These are phyloP conservation scores for Geoglossum cookeanum DNA, from an alignment of 2,329 filamentous ascomycete species.

Conservation along the genomic window DNA sequence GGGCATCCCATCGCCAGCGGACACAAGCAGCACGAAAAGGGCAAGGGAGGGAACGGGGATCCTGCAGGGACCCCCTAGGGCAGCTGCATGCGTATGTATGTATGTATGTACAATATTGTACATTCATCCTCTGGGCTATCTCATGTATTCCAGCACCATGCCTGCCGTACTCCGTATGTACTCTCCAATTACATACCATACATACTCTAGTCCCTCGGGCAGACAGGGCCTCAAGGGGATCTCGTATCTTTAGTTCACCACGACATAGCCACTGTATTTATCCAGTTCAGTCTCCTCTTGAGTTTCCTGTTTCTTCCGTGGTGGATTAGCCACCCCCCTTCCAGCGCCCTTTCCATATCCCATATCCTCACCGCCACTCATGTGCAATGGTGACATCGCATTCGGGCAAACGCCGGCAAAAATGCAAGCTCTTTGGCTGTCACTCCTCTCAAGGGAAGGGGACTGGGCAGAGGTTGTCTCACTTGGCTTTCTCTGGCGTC, in stretches of 20 bases:
- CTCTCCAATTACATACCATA: too few species aligned
- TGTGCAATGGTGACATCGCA: background rate
- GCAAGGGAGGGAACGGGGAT: background rate
- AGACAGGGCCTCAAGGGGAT: too few species aligned
- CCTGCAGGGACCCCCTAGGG: background rate
- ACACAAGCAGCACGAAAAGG: background rate
- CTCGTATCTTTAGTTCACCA: too few species aligned
- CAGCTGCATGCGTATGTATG: background rate
- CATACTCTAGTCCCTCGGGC: too few species aligned
- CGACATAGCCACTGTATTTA: background rate
- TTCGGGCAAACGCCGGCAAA: background rate
- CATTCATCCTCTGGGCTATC: background rate
- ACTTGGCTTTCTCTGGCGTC: too few species aligned
- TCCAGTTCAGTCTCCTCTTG: background rate
- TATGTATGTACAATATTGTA: too few species aligned
- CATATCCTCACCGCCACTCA: background rate
- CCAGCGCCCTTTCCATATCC: background rate
- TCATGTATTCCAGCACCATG: too few species aligned
- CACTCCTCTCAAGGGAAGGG: background rate
- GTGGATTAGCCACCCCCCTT: background rate
- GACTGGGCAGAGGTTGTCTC: too few species aligned
- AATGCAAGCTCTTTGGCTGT: background rate
- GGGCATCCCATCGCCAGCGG: background rate
- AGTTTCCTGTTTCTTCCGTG: background rate
- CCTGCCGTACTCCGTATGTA: too few species aligned